phyloP scores from a whole-genome alignment of 2,329 filamentous ascomycete species.

The Eutypella sp. region DNA sequence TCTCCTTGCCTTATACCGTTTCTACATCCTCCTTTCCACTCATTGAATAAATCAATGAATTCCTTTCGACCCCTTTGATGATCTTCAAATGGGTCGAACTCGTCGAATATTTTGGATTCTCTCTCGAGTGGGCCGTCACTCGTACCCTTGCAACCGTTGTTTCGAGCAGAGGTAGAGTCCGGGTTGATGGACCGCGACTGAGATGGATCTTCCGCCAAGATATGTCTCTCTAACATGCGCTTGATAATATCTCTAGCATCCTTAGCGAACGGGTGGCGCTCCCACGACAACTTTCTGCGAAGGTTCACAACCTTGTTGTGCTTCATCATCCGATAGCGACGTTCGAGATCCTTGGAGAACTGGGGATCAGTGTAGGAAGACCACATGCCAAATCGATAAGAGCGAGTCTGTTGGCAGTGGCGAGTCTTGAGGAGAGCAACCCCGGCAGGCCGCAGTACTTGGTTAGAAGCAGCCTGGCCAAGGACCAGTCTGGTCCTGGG shows the following conservation, averaged over 20 bases:
- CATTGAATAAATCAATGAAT: no score
- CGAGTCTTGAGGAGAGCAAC: slow-evolving; percentile 14
- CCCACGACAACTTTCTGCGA: slow-evolving; percentile 41
- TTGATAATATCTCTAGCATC: slow-evolving; percentile 34
- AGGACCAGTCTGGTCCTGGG: slow-evolving; percentile 23
- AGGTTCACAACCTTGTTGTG: slow-evolving; percentile 43
- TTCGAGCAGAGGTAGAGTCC: slow-evolving; percentile 14
- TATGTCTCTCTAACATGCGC: slow-evolving; percentile 37
- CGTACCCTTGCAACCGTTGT: background rate
- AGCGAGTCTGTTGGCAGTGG: slow-evolving; percentile 36
- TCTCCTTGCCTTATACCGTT: slow-evolving; percentile 4
- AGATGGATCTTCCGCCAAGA: slow-evolving; percentile 20
- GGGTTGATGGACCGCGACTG: slow-evolving; percentile 30
- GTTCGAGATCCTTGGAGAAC: slow-evolving; percentile 37
- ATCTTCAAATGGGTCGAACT: no score
- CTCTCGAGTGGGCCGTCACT: no score
- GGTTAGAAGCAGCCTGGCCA: slow-evolving; percentile 10
- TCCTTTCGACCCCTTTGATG: no score
- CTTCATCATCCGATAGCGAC: slow-evolving; percentile 37
- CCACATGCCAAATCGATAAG: slow-evolving; percentile 46
- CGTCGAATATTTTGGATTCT: no score
- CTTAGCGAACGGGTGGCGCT: slow-evolving; percentile 32
- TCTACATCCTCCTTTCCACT: no score
- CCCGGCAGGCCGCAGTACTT: slow-evolving; percentile 10
- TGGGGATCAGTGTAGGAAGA: slow-evolving; percentile 37